Evolutionary conservation across 805 yeast species (phyloP).

Genomic region (Ogataea allantospora): DNA sequence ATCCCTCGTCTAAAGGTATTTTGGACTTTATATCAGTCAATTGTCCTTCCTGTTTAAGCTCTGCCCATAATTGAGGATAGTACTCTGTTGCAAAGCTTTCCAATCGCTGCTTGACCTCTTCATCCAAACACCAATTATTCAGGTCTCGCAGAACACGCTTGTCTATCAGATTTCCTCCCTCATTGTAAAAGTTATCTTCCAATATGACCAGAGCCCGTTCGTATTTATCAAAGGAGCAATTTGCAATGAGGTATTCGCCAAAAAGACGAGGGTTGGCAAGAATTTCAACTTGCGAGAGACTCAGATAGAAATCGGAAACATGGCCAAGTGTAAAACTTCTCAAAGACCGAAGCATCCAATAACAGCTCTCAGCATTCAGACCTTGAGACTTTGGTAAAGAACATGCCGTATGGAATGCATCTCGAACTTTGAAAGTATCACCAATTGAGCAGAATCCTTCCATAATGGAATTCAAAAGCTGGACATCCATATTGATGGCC

Average conservation of each 20-base stretch:
- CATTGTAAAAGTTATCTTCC: slow-evolving; percentile 46
- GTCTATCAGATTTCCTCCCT: slow-evolving; percentile 39
- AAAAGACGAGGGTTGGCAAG: slow-evolving; percentile 51
- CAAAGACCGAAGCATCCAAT: slow-evolving; percentile 63
- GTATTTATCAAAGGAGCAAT: slow-evolving; percentile 62
- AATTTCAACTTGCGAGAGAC: slow-evolving; percentile 51
- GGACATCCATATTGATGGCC: slow-evolving; percentile 52
- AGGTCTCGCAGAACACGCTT: slow-evolving; percentile 45
- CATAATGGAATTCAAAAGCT: slow-evolving; percentile 58
- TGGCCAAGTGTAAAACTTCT: slow-evolving; percentile 53
- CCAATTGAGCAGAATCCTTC: slow-evolving; percentile 61
- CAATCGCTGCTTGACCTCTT: slow-evolving; percentile 35
- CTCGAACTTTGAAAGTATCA: slow-evolving; percentile 54
- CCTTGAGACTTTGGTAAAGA: slow-evolving; percentile 51
- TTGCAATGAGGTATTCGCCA: slow-evolving; percentile 64
- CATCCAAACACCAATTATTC: slow-evolving; percentile 45
- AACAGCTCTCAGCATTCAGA: slow-evolving; percentile 59
- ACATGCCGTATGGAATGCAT: slow-evolving; percentile 57
- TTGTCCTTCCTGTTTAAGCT: slow-evolving; percentile 31
- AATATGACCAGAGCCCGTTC: slow-evolving; percentile 55
- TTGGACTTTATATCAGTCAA: slow-evolving; percentile 22
- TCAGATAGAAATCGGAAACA: slow-evolving; percentile 62
- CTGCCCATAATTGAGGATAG: slow-evolving; percentile 39
- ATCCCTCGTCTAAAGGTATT: slow-evolving; percentile 23
- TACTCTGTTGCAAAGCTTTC: slow-evolving; percentile 39